These are phyloP conservation scores for Rhodofomes roseus DNA, from an alignment of 1,284 basidiomycete genomes.

Conservation along the genomic window DNA sequence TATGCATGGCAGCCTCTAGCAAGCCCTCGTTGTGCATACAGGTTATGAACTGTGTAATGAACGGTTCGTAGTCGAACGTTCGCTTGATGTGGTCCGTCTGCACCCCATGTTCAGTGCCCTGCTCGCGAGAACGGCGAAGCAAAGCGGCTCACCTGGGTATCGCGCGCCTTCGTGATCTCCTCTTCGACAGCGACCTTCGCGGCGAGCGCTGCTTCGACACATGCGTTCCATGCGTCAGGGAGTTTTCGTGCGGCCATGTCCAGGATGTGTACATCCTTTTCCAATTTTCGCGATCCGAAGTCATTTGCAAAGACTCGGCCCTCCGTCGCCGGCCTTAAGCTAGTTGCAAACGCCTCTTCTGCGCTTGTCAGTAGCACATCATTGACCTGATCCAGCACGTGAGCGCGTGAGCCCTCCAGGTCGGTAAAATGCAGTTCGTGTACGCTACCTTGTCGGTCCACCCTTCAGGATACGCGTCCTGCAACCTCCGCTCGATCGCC, in stretches of 20 bases:
- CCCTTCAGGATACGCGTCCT: constrained; percentile 25
- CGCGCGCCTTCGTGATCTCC: constrained; percentile 42
- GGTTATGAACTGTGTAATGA: constrained; percentile 44
- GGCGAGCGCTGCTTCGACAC: constrained; percentile 37
- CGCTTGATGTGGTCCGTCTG: constrained; percentile 54
- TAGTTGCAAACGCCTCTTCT: constrained; percentile 32
- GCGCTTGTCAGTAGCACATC: constrained; percentile 28
- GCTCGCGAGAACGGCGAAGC: not conserved
- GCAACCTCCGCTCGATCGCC: constrained; percentile 42
- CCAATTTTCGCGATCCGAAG: constrained; percentile 44
- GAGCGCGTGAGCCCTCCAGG: not conserved
- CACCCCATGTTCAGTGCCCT: not conserved
- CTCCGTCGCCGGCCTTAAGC: constrained; percentile 20
- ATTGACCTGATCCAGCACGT: constrained; percentile 33
- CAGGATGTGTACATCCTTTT: constrained; percentile 41
- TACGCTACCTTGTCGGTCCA: constrained; percentile 40
- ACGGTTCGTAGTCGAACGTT: constrained; percentile 61
- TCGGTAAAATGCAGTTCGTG: not conserved
- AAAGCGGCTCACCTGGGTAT: constrained; percentile 40
- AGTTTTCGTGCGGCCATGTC: constrained; percentile 38
- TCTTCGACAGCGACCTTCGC: constrained; percentile 48
- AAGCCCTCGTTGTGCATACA: constrained; percentile 44
- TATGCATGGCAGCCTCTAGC: constrained; percentile 37
- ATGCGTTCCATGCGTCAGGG: constrained; percentile 40
- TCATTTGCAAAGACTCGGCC: constrained; percentile 35